phyloP scores from a whole-genome alignment of 164 flowering plant species.

The Paratinospora sagittata region DNA sequence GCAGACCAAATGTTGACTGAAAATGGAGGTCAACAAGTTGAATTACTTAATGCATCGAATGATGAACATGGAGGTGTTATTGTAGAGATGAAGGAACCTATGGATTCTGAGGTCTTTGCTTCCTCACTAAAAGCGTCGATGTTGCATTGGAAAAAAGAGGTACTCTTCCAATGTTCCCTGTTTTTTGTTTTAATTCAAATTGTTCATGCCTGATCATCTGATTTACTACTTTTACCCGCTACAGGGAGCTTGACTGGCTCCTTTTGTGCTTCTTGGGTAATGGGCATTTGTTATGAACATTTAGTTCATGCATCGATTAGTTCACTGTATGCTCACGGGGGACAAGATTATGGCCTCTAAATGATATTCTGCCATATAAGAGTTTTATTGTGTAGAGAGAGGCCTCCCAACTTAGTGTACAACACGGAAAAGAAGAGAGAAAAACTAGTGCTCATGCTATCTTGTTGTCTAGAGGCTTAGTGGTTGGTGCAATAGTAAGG shows the following conservation, averaged over 20 bases:
- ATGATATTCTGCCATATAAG: too few relatives aligned
- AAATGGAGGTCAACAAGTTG: constrained; percentile 22
- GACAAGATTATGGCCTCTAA: not conserved
- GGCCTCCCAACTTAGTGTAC: too few relatives aligned
- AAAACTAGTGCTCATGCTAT: too few relatives aligned
- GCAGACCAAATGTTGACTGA: constrained; percentile 16
- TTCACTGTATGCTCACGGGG: not conserved
- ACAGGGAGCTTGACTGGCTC: not conserved
- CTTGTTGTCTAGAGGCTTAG: too few relatives aligned
- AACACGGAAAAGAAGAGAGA: too few relatives aligned
- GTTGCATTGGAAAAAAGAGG: constrained; percentile 47
- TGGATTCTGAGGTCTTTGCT: constrained; percentile 37
- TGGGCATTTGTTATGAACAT: not conserved
- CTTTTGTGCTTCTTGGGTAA: not conserved
- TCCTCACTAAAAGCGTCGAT: constrained; percentile 40
- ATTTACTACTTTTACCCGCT: not conserved
- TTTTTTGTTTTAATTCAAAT: not conserved
- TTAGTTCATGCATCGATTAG: not conserved
- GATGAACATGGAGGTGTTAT: constrained; percentile 51
- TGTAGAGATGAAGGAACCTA: constrained; percentile 42
- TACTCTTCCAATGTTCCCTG: constrained; percentile 6
- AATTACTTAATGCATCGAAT: constrained; percentile 26
- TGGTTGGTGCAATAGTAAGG: too few relatives aligned
- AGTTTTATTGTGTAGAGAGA: too few relatives aligned
- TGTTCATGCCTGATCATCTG: not conserved